These are phyloP conservation scores for Neonectria faginata DNA, from an alignment of 2,329 filamentous ascomycete genomes.

Conservation along the genomic window DNA sequence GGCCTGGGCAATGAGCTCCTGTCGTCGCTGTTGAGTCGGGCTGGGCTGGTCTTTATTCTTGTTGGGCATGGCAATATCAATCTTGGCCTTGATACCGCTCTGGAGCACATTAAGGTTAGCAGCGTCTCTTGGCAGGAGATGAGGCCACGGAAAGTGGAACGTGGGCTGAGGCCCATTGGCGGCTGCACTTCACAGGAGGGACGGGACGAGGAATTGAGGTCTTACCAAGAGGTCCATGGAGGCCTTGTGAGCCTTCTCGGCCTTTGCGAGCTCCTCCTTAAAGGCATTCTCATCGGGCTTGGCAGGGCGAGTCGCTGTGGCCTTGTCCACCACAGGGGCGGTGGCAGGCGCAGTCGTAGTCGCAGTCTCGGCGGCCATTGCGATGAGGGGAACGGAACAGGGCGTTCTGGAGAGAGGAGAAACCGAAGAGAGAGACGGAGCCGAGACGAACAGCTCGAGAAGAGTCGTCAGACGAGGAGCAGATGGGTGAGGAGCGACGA, in stretches of 20 bases:
- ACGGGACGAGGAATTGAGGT: constrained; percentile 31
- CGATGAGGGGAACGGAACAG: constrained; percentile 44
- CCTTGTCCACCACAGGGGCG: constrained; percentile 55
- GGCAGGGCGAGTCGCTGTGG: constrained; percentile 72
- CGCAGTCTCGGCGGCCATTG: constrained; percentile 54
- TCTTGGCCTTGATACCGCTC: constrained; percentile 89
- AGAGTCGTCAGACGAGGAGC: constrained; percentile 18
- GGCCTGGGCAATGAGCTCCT: constrained; percentile 85
- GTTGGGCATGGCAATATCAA: constrained; percentile 82
- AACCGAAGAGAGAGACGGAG: constrained; percentile 30
- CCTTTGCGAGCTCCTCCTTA: constrained; percentile 81
- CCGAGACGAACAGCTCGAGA: constrained; percentile 35
- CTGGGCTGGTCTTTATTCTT: constrained; percentile 82
- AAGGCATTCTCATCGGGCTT: constrained; percentile 89
- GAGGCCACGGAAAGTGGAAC: constrained; percentile 37
- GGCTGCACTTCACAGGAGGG: background rate
- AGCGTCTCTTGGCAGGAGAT: constrained; percentile 24
- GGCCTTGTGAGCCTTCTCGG: constrained; percentile 87
- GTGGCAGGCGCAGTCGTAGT: constrained; percentile 60
- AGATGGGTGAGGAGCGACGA: constrained; percentile 25
- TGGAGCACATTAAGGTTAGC: constrained; percentile 54
- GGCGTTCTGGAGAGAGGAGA: constrained; percentile 22
- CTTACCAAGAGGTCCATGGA: constrained; percentile 71
- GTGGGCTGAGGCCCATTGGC: constrained; percentile 19
- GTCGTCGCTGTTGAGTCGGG: constrained; percentile 82